phyloP scores from a whole-genome alignment of 148 eudicot genomes.

The Rhododendron vialii region DNA sequence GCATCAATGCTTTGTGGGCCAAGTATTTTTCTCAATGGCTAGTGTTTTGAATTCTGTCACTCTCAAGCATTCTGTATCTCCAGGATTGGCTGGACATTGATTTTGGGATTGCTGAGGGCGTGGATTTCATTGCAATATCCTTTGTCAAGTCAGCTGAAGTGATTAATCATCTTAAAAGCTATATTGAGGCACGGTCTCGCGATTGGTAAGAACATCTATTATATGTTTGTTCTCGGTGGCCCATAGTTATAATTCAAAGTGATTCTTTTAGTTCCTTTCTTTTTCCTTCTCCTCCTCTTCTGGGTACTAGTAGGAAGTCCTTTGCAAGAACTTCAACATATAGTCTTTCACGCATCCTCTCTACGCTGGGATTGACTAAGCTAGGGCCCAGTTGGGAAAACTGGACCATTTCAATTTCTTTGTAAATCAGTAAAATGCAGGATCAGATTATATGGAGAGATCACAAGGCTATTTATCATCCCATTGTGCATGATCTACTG shows the following conservation, averaged over 20 bases:
- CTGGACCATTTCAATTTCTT: not conserved
- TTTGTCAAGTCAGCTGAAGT: conserved; percentile 98
- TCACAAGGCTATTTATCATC: not conserved
- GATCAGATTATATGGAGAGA: not conserved
- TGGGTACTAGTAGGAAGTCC: not conserved
- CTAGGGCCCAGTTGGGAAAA: not conserved
- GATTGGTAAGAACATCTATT: conserved; percentile 41
- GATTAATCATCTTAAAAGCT: conserved; percentile 86
- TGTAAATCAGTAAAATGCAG: not conserved
- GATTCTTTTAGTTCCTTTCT: not conserved
- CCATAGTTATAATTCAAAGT: not conserved
- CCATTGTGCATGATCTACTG: not conserved
- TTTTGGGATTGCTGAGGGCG: conserved; percentile 93
- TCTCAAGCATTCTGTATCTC: conserved; percentile 17
- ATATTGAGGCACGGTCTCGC: conserved; percentile 74
- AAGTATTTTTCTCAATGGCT: not conserved
- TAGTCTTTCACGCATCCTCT: not conserved
- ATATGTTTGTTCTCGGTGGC: not conserved
- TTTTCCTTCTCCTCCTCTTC: not conserved
- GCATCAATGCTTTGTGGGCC: not conserved
- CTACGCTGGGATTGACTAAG: not conserved
- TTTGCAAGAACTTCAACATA: not conserved
- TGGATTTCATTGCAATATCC: conserved; percentile 89
- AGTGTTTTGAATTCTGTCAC: conserved; percentile 9
- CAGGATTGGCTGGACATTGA: conserved; percentile 99